Conservation (phyloP, 306 rosid genomes). For the Sesbania bispinosa region DNA sequence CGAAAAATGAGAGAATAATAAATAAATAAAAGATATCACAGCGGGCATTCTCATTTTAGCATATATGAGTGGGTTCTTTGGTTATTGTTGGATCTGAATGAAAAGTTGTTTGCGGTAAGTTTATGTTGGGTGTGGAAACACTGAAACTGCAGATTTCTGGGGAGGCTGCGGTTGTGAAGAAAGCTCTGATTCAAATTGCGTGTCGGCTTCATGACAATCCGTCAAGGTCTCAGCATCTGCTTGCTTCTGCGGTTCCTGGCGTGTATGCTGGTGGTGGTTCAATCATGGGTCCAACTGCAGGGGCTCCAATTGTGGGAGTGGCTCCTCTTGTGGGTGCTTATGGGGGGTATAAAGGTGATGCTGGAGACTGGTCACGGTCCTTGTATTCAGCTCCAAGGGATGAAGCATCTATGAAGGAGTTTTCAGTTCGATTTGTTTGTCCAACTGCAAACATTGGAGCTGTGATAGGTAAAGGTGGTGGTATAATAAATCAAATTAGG, state of each 20-base stretch:
- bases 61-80: neutral
- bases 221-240: conserved; percentile 80
- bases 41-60: too few species aligned
- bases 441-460: conserved; percentile 89
- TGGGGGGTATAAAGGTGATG: conserved; percentile 82
- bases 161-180: conserved; percentile 68
- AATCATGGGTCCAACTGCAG: conserved; percentile 58
- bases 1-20: too few species aligned
- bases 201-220: conserved; percentile 86
- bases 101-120: neutral
- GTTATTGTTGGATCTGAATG: neutral
- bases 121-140: neutral
- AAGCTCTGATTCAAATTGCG: conserved; percentile 77
- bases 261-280: conserved; percentile 57
- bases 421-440: conserved; percentile 73
- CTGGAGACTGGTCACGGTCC: conserved; percentile 80
- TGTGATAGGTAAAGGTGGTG: conserved; percentile 97
- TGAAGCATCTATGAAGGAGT: conserved; percentile 73
- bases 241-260: conserved; percentile 58
- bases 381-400: conserved; percentile 88
- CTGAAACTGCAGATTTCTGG: conserved; percentile 64
- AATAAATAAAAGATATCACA: too few species aligned
- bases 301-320: conserved; percentile 72
- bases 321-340: conserved; percentile 76
- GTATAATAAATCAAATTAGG: conserved; percentile 87